These are phyloP conservation scores for Whalleya microplaca DNA, from an alignment of 2,329 filamentous ascomycete genomes.

Conservation along the genomic window DNA sequence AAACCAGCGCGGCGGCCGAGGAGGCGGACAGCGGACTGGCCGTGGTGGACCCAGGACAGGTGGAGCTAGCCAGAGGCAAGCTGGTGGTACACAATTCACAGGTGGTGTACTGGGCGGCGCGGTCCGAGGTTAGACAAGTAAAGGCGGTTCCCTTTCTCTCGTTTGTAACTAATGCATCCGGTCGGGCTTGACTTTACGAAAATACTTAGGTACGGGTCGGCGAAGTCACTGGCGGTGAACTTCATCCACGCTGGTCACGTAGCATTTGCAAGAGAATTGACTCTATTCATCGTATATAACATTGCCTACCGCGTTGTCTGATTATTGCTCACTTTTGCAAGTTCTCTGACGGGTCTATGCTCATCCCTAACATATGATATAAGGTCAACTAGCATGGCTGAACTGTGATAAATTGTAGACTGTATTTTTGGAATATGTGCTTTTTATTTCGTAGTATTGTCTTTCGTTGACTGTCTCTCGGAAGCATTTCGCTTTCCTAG, in stretches of 20 bases:
- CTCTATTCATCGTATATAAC: conserved; percentile 1
- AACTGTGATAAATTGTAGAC: background rate
- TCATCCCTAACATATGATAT: background rate
- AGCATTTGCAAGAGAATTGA: conserved; percentile 30
- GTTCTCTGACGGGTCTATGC: background rate
- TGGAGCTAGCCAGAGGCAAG: conserved; percentile 67
- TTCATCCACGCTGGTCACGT: conserved; percentile 24
- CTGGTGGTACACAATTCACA: conserved; percentile 78
- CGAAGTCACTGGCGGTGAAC: conserved; percentile 19
- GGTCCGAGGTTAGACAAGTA: conserved; percentile 56
- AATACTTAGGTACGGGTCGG: conserved; percentile 29
- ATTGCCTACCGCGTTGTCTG: background rate
- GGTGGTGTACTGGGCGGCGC: conserved; percentile 76
- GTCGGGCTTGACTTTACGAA: conserved; percentile 30
- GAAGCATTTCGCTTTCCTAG: background rate
- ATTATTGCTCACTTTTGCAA: background rate
- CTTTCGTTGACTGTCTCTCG: background rate
- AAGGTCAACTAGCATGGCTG: background rate
- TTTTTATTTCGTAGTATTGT: background rate
- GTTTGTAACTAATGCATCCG: conserved; percentile 36
- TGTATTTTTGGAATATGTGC: background rate
- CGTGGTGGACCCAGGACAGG: conserved; percentile 48
- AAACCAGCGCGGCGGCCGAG: conserved; percentile 68
- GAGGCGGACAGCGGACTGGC: conserved; percentile 57
- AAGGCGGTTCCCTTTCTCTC: conserved; percentile 29